Conservation (phyloP, 140 eudicot species). For the Flaveria floridana region DNA sequence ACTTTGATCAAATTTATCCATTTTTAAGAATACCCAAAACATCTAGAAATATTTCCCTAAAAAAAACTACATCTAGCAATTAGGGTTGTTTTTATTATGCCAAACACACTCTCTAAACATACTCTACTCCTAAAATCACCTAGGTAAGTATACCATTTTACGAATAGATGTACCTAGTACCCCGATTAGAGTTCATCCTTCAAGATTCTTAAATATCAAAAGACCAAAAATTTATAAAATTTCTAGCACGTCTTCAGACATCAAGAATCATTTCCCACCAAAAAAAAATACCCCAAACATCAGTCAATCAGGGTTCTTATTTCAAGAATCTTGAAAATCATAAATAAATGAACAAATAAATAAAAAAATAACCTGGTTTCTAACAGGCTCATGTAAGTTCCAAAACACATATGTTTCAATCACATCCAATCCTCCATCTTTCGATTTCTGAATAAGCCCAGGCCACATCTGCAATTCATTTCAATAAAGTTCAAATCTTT, state of each 20-base stretch:
- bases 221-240: neutral
- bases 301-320: neutral
- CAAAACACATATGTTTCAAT: slow-evolving; percentile 90
- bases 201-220: neutral
- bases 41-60: neutral
- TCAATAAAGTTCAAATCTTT: slow-evolving; percentile 21
- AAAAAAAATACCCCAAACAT: slow-evolving; percentile 14
- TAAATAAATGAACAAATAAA: neutral
- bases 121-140: no score
- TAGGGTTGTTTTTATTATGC: neutral
- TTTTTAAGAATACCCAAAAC: neutral
- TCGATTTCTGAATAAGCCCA: slow-evolving; percentile 80
- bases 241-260: neutral
- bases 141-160: no score
- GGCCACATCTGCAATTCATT: slow-evolving; percentile 80
- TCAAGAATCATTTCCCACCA: slow-evolving; percentile 2
- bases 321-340: slow-evolving; percentile 9
- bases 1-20: neutral
- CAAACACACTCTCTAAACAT: no score
- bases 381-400: slow-evolving; percentile 86
- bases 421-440: slow-evolving; percentile 84
- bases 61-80: slow-evolving; percentile 1
- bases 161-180: no score
- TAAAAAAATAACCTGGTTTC: slow-evolving; percentile 48
- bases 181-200: neutral